Evolutionary conservation across 169 alveolate genomes (phyloP), one percentile per base, ranked within the genome.

Genomic region (Babesia divergens): DNA sequence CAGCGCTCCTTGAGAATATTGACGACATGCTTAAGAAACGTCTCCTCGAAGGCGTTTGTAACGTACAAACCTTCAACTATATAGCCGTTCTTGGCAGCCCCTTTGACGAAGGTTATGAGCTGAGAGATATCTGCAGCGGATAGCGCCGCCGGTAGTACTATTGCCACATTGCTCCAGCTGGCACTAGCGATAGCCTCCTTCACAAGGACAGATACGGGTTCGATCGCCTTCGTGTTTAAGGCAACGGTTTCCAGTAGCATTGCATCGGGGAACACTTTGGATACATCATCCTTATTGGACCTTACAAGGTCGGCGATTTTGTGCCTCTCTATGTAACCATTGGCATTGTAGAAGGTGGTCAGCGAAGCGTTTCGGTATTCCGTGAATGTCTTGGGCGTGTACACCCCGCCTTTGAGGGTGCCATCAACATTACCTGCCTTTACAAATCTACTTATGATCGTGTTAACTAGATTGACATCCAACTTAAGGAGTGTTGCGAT

Each of bases 141-240:
- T 18, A 77, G 42, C 32, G 47, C 54, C 9, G 66, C 20, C n/a
- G 86, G 86, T n/a, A 77, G 51, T 82, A 77, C 67, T 9, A 74
- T 32, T 28, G 65, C 52, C 11, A 77, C 44, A 18, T 77, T 75
- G 18, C 82, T 60, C 86, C 86, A 77, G 24, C 77, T 40, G 18
- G 34, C 32, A n/a, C 20, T 32, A 7, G 82, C 59, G 11, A 77
- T 52, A 3, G 86, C 81, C 68, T 77, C 86, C 42, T 77, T 77
- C 16, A 77, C 64, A 16, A 77, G 76, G 20, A 77, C 70, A 11
- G 69, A 54, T 14, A 77, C 67, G 20, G 86, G 86, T 20, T 66
- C 72, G 28, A 68, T 22, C 38, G 42, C n/a, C 34, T 66, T 70
- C 47, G 59, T 53, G 37, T 77, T 77, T 18, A 77, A 42, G 13